Conservation (phyloP, 1,284 basidiomycete genomes). For the Moesziomyces sp. region DNA sequence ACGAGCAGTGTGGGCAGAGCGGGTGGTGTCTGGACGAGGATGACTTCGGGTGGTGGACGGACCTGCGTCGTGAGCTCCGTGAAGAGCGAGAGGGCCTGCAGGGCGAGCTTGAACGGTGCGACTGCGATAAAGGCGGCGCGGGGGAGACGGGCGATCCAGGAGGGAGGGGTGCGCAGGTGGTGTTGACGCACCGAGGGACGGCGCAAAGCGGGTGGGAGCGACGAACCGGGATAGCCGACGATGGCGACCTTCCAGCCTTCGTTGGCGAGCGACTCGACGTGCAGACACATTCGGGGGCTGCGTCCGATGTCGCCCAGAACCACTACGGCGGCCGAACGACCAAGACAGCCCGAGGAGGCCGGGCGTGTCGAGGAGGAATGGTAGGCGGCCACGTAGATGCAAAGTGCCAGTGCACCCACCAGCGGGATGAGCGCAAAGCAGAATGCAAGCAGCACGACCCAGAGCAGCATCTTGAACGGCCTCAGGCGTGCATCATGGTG, state of each 20-base stretch:
- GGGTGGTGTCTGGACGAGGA: constrained; percentile 94
- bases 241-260: constrained; percentile 82
- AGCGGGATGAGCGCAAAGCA: constrained; percentile 31
- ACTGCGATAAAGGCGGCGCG: constrained; percentile 75
- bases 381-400: constrained; percentile 54
- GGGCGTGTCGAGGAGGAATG: constrained; percentile 16
- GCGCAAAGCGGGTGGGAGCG: constrained; percentile 45
- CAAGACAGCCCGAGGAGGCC: constrained; percentile 25
- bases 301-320: constrained; percentile 96
- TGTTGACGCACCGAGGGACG: constrained; percentile 64
- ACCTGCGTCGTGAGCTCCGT: constrained; percentile 70
- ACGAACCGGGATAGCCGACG: constrained; percentile 76
- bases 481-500: background rate
- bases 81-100: constrained; percentile 55
- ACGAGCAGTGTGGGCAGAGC: constrained; percentile 91
- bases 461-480: constrained; percentile 25
- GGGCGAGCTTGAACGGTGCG: constrained; percentile 81
- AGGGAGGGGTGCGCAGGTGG: constrained; percentile 76
- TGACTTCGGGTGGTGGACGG: constrained; percentile 79
- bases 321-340: constrained; percentile 77
- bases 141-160: constrained; percentile 73
- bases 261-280: constrained; percentile 88
- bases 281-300: constrained; percentile 98
- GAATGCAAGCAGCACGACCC: constrained; percentile 36
- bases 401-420: constrained; percentile 42